Evolutionary conservation across 805 yeast genomes (phyloP).

Genomic region (Wickerhamomyces subpelliculosus): DNA sequence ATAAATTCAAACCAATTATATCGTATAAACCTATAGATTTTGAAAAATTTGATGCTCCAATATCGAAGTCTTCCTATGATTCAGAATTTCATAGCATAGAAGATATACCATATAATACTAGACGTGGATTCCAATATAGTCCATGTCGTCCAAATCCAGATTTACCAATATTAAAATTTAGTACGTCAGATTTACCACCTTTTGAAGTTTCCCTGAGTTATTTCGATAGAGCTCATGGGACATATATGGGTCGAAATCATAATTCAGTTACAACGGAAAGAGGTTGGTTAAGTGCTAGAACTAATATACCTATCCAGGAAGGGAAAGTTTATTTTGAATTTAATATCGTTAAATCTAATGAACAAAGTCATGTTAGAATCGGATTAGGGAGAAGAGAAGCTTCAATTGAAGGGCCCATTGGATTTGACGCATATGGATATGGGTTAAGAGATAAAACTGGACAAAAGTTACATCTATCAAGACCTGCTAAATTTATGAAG

Average conservation of each 20-base stretch:
- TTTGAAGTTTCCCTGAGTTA: constrained; percentile 47
- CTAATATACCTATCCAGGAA: constrained; percentile 68
- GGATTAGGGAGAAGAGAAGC: constrained; percentile 87
- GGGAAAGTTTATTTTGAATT: constrained; percentile 82
- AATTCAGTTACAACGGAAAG: constrained; percentile 45
- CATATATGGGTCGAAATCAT: constrained; percentile 33
- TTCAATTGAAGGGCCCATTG: constrained; percentile 89
- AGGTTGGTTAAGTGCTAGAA: constrained; percentile 79
- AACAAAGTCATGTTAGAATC: constrained; percentile 57
- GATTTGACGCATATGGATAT: constrained; percentile 91
- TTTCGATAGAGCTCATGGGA: constrained; percentile 64
- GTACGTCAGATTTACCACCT: constrained; percentile 72
- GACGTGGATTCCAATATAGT: constrained; percentile 73
- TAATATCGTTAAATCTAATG: constrained; percentile 37
- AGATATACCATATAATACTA: constrained; percentile 70
- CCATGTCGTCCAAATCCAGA: constrained; percentile 69
- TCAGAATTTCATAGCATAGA: constrained; percentile 41
- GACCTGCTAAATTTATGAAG: constrained; percentile 50
- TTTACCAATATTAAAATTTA: constrained; percentile 51
- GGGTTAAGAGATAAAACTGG: constrained; percentile 79
- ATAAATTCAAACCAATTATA: constrained; percentile 19
- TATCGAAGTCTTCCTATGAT: constrained; percentile 2
- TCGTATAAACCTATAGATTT: constrained; percentile 17
- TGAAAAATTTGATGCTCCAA: constrained; percentile 8
- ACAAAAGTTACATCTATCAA: constrained; percentile 66